A percentile compares a stretch with the other conserved stretches of the same genome.
Evolutionary conservation across 2,329 filamentous ascomycete species (phyloP).

Genomic region (Calycina herbarum): DNA sequence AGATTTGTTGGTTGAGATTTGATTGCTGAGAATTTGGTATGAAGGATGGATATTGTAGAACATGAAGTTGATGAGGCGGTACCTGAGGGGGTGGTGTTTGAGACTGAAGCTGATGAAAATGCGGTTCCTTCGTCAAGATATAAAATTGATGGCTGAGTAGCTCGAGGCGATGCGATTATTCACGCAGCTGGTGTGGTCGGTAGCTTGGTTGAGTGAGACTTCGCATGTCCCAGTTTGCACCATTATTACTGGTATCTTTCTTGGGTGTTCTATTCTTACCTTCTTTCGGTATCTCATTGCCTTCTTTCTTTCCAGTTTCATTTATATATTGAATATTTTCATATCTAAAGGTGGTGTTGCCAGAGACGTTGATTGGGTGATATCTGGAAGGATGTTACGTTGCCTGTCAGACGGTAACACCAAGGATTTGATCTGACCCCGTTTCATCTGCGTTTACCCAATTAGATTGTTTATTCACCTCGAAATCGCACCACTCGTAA

Average conservation of each 20-base stretch:
- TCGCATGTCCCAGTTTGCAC: no score
- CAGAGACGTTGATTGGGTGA: neutral
- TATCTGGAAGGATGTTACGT: neutral
- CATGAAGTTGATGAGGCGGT: neutral
- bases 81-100: neutral
- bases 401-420: neutral
- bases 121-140: neutral
- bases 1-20: no score
- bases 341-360: neutral
- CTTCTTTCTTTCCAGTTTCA: neutral
- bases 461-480: neutral
- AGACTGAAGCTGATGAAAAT: neutral
- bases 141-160: neutral
- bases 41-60: neutral
- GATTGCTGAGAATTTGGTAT: no score
- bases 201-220: no score
- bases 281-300: no score
- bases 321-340: neutral
- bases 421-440: no score
- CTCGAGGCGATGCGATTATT: no score
- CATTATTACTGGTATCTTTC: no score
- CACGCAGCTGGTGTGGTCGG: no score
- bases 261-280: no score
- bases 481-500: no score
- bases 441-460: neutral